These are phyloP conservation scores for Acacia confusa DNA, from an alignment of 306 rosid genomes.

Conservation along the genomic window DNA sequence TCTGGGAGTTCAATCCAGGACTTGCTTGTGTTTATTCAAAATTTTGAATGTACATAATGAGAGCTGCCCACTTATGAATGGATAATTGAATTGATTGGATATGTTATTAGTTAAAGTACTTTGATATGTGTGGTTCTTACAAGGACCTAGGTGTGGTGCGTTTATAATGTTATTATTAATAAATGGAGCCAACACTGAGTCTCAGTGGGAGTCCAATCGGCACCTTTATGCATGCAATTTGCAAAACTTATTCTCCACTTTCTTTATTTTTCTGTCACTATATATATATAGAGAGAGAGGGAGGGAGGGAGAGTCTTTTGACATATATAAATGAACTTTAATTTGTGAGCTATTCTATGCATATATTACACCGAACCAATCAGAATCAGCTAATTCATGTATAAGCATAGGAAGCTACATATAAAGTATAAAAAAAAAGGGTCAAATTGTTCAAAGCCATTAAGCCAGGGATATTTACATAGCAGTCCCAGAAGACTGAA, in stretches of 20 bases:
- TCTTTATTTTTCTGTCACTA: background rate
- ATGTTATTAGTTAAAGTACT: background rate
- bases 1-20: background rate
- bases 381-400: background rate
- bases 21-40: background rate
- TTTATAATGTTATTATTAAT: background rate
- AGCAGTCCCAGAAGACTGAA: background rate
- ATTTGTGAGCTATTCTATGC: no score
- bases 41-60: background rate
- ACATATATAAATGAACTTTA: background rate
- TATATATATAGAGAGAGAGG: no score
- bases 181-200: background rate
- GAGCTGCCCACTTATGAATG: background rate
- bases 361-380: background rate
- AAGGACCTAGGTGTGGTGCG: background rate
- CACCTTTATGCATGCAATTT: background rate
- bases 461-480: background rate
- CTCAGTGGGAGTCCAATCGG: background rate
- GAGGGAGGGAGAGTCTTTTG: no score
- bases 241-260: background rate
- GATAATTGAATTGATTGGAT: background rate
- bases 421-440: background rate
- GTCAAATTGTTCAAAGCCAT: background rate
- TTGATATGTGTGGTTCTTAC: background rate
- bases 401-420: background rate